phyloP scores from a whole-genome alignment of 768 basidiomycete genomes.

The Mycena belliarum region DNA sequence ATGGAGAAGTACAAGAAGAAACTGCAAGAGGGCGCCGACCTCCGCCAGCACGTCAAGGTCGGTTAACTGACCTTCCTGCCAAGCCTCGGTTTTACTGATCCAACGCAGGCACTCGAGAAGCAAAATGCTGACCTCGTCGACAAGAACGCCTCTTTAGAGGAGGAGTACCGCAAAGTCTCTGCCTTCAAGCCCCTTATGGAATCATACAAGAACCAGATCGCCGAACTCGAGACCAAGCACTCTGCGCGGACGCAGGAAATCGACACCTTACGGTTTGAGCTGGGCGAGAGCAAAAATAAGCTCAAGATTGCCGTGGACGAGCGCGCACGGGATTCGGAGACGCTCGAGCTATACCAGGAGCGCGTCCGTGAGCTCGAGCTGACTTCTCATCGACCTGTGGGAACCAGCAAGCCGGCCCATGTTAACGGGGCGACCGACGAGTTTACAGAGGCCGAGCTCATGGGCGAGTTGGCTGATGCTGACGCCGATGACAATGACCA shows the following conservation, averaged over 20 bases:
- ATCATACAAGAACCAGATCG: conserved; percentile 85
- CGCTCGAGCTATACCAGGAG: conserved; percentile 88
- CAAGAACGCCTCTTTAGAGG: conserved; percentile 88
- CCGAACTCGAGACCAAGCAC: conserved; percentile 74
- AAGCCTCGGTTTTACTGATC: neutral
- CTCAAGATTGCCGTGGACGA: conserved; percentile 70
- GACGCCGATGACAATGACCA: conserved; percentile 46
- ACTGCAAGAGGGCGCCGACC: conserved; percentile 89
- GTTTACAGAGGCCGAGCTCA: conserved; percentile 47
- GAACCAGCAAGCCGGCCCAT: conserved; percentile 29
- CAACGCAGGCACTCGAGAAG: conserved; percentile 74
- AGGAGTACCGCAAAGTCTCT: conserved; percentile 85
- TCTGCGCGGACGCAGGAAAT: conserved; percentile 68
- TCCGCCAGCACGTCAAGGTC: conserved; percentile 85
- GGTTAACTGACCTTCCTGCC: conserved; percentile 22
- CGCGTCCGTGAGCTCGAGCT: conserved; percentile 87
- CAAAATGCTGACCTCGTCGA: conserved; percentile 93
- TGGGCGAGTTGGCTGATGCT: conserved; percentile 31
- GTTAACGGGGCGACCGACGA: conserved; percentile 28
- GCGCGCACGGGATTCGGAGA: conserved; percentile 76
- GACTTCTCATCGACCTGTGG: conserved; percentile 49
- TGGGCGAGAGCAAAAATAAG: conserved; percentile 73
- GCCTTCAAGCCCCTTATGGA: conserved; percentile 90
- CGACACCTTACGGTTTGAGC: conserved; percentile 70
- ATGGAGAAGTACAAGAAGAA: conserved; percentile 99